Base-by-base conservation (phyloP, 306 rosid species). In the Pyrus bretschneideri region DNA sequence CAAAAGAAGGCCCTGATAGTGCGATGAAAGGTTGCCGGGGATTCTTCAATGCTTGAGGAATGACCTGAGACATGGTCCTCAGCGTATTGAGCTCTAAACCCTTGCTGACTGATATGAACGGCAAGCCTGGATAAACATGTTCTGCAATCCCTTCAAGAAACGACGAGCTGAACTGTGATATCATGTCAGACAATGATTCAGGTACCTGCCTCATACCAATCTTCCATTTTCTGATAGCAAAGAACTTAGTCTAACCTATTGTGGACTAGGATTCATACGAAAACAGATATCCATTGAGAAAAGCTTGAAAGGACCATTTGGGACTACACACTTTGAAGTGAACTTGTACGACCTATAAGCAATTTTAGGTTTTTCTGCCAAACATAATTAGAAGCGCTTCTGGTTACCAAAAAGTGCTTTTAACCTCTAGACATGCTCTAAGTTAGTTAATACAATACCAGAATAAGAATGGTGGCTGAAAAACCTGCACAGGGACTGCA, bases 401-500 rank as follows among this genome's bases (percentile, higher is more conserved):
- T 15, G 19, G 21, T 49, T 49, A 2, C 17, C 52, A 46, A 13
- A 49, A 14, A 49, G 54, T 2, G 19, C 19, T 14, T 49, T 49
- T 49, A 49, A 49, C 54, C 54, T 49, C 1, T 49, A 49, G 1
- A 49, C 8, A 49, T 17, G 6, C 19, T 2, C 21, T 15, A 49
- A 5, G 54, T 15, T 49, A 49, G 40, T 15, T 15, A 49, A 49
- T 49, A 18, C 19, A 49, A 49, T 1, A 15, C 54, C 7, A 4
- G 8, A 6, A 49, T 4, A 4, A 18, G 52, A 33, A 23, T 64
- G 62, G 40, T 35, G 65, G 17, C 27, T 6, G n/a, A 78, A 76
- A 72, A 69, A 92, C 98, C 98, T 94, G 97, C 79, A 94, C 98
- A 60, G 98, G 97, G 64, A 94, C 95, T 9, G 97, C 97, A 84